These are phyloP conservation scores for Endoconidiophora polonica DNA, from an alignment of 2,329 filamentous ascomycete species.

Conservation along the genomic window DNA sequence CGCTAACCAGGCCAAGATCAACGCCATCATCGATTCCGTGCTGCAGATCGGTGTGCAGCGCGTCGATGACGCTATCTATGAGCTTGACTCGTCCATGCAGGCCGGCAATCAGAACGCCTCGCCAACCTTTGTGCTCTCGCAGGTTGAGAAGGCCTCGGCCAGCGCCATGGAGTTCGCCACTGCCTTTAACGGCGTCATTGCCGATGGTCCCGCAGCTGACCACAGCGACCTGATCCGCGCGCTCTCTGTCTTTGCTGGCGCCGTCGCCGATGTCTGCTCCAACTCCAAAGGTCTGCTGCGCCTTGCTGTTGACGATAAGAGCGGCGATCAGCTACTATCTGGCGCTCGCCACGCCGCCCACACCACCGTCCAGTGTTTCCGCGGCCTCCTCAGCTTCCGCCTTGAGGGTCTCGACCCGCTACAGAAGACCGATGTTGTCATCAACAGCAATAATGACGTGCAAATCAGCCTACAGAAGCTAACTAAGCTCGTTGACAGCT, in stretches of 20 bases:
- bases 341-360: slow-evolving; percentile 71
- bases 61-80: slow-evolving; percentile 91
- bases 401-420: slow-evolving; percentile 78
- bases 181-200: slow-evolving; percentile 96
- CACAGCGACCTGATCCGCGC: slow-evolving; percentile 87
- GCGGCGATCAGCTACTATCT: slow-evolving; percentile 68
- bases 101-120: slow-evolving; percentile 97
- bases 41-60: slow-evolving; percentile 82
- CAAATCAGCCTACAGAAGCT: slow-evolving; percentile 86
- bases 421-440: slow-evolving; percentile 91
- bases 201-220: slow-evolving; percentile 79
- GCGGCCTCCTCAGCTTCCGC: slow-evolving; percentile 80
- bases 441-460: slow-evolving; percentile 93
- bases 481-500: slow-evolving; percentile 82
- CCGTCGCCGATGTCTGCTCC: slow-evolving; percentile 81
- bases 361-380: slow-evolving; percentile 87
- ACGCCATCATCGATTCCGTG: slow-evolving; percentile 94
- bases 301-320: slow-evolving; percentile 90
- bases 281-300: slow-evolving; percentile 92
- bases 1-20: slow-evolving; percentile 79
- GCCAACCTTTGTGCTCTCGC: slow-evolving; percentile 82
- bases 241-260: slow-evolving; percentile 76
- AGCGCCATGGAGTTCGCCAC: slow-evolving; percentile 96
- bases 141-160: slow-evolving; percentile 90
- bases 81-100: slow-evolving; percentile 94